Percentiles rank a stretch among this genome's conserved stretches.
phyloP scores from a whole-genome alignment of 345 rosid species.

The Iberis pinnata region DNA sequence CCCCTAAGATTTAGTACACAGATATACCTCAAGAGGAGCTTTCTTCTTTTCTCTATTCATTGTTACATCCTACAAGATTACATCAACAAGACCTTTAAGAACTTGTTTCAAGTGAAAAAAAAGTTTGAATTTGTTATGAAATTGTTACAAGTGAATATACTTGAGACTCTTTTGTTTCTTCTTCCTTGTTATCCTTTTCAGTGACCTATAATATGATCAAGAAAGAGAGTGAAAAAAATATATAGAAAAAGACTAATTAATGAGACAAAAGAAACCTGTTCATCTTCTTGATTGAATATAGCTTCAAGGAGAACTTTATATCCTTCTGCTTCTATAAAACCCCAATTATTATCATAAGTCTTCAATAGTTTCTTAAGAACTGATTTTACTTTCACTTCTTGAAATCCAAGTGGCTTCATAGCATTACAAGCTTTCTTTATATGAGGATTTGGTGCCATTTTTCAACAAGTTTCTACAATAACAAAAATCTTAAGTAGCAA shows the following conservation, averaged over 20 bases:
- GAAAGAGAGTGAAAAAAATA: too few species aligned
- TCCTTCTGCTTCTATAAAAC: slow-evolving; percentile 45
- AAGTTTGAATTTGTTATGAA: too few species aligned
- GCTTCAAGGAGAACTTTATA: slow-evolving; percentile 66
- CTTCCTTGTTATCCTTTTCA: too few species aligned
- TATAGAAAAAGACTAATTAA: too few species aligned
- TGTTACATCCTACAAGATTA: slow-evolving; percentile 38
- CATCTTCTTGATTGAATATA: slow-evolving; percentile 52
- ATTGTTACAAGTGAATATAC: too few species aligned
- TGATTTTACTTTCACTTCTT: slow-evolving; percentile 43
- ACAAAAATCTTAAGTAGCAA: too few species aligned
- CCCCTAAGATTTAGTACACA: not conserved
- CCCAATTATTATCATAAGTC: slow-evolving; percentile 66
- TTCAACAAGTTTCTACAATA: slow-evolving; percentile 5
- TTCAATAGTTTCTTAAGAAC: slow-evolving; percentile 50
- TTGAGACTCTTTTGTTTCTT: too few species aligned
- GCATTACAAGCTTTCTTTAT: slow-evolving; percentile 47
- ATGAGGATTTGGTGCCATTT: slow-evolving; percentile 53
- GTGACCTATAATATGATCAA: too few species aligned
- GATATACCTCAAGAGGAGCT: slow-evolving; percentile 33
- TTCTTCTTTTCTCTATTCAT: slow-evolving; percentile 22
- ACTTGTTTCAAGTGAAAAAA: too few species aligned
- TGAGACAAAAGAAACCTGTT: slow-evolving; percentile 42
- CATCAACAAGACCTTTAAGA: too few species aligned
- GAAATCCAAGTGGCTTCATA: slow-evolving; percentile 53